phyloP scores from a whole-genome alignment of 2,329 filamentous ascomycete genomes.

The Lojkania enalia region DNA sequence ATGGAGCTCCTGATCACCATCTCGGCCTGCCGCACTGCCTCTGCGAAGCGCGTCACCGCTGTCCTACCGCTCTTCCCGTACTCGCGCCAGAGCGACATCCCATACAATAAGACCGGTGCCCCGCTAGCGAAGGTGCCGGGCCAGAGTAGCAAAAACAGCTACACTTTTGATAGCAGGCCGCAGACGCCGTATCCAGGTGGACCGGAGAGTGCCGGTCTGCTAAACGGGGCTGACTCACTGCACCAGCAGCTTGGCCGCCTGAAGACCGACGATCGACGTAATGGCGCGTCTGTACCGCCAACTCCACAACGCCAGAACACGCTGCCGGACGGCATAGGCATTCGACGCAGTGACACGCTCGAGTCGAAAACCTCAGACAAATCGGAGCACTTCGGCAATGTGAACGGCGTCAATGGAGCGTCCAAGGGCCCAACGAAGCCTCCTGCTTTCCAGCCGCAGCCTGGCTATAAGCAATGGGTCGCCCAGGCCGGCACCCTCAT shows the following conservation, averaged over 20 bases:
- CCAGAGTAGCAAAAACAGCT: conserved; percentile 53
- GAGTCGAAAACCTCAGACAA: conserved; percentile 37
- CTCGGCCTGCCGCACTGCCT: conserved; percentile 95
- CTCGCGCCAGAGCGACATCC: conserved; percentile 91
- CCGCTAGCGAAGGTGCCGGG: conserved; percentile 73
- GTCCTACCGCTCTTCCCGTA: conserved; percentile 96
- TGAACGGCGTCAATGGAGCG: conserved; percentile 20
- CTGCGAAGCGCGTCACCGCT: conserved; percentile 88
- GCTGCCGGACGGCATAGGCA: conserved; percentile 6
- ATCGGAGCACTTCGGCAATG: conserved; percentile 11
- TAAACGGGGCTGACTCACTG: conserved; percentile 69
- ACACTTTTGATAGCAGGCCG: conserved; percentile 91
- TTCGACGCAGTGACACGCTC: conserved; percentile 36
- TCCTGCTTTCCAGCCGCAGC: conserved; percentile 73
- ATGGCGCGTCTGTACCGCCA: conserved; percentile 33
- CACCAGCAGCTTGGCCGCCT: conserved; percentile 74
- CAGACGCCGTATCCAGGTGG: conserved; percentile 77
- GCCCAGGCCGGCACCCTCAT: conserved; percentile 95
- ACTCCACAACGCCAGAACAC: conserved; percentile 33
- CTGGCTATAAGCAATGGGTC: conserved; percentile 98
- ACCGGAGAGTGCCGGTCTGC: conserved; percentile 66
- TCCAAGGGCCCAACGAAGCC: conserved; percentile 39
- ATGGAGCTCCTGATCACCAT: conserved; percentile 98
- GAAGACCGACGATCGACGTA: conserved; percentile 62
- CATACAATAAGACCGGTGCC: conserved; percentile 93